These are phyloP conservation scores for Patellifolia procumbens DNA, from an alignment of 179 eudicot genomes.

Conservation along the genomic window DNA sequence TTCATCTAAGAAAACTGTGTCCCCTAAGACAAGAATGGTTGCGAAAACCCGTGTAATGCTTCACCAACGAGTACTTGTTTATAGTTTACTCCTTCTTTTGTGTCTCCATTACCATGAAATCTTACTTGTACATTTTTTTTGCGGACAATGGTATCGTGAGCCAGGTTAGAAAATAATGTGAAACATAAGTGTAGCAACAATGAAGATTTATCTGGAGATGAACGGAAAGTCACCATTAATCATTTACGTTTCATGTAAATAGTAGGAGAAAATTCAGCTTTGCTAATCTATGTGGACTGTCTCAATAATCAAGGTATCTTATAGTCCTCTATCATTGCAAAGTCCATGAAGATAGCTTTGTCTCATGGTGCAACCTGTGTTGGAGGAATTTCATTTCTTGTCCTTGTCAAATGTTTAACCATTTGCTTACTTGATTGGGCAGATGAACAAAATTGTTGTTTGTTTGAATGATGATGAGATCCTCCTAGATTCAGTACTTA, in stretches of 20 bases:
- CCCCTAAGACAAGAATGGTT: neutral
- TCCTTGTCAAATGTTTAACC: neutral
- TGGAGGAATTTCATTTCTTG: neutral
- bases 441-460: slow-evolving; percentile 62
- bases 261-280: neutral
- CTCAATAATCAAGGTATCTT: neutral
- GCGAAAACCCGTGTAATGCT: neutral
- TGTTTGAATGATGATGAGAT: slow-evolving; percentile 55
- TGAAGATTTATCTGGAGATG: neutral
- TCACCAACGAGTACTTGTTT: neutral
- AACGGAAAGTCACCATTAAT: neutral
- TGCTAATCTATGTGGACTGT: neutral
- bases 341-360: neutral
- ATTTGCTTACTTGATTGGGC: slow-evolving; percentile 20
- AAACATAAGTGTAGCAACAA: neutral
- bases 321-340: too few relatives aligned
- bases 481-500: slow-evolving; percentile 65
- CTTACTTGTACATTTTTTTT: neutral
- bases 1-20: neutral
- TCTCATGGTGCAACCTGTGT: neutral
- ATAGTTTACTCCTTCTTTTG: neutral
- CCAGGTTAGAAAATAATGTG: neutral
- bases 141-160: neutral
- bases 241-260: neutral
- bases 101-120: neutral